A percentile compares a stretch with the other conserved stretches of the same genome.
phyloP scores from a whole-genome alignment of 208 protist genomes.

The Acanthamoeba rhysodes region DNA sequence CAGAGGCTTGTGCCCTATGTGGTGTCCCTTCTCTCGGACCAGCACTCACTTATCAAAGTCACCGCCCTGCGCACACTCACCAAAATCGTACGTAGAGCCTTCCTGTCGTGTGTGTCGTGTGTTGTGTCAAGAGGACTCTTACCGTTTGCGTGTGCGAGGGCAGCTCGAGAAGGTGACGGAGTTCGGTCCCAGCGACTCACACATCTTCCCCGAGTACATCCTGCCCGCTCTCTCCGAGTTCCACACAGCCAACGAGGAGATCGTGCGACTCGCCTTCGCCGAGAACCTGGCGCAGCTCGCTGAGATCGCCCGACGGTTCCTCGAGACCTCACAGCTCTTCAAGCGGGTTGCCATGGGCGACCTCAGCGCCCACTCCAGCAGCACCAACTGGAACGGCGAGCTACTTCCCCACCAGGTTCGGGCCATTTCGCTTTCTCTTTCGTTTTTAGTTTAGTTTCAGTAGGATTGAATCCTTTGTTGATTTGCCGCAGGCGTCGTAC shows the following conservation, averaged over 20 bases:
- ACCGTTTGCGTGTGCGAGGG: not conserved
- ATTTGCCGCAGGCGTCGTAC: not conserved
- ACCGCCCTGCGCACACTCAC: constrained; percentile 76
- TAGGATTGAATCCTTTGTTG: not conserved
- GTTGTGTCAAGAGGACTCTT: not conserved
- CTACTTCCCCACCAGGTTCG: constrained; percentile 5
- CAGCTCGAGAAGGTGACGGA: constrained; percentile 80
- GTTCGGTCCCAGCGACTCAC: constrained; percentile 79
- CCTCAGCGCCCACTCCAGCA: constrained; percentile 61
- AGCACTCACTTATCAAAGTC: constrained; percentile 72
- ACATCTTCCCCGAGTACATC: constrained; percentile 83
- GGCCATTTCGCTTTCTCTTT: not conserved
- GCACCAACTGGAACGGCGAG: constrained; percentile 42
- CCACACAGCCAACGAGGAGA: constrained; percentile 55
- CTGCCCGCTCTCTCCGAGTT: constrained; percentile 78
- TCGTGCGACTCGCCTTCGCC: constrained; percentile 81
- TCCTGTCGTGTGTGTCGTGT: no score
- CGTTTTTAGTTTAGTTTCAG: not conserved
- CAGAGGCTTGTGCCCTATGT: constrained; percentile 68
- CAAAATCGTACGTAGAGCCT: constrained; percentile 67
- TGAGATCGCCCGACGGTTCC: constrained; percentile 76
- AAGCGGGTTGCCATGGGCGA: constrained; percentile 72
- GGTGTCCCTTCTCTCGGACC: constrained; percentile 41
- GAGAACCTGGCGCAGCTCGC: constrained; percentile 79
- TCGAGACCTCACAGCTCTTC: constrained; percentile 76